Percentiles rank a stretch among this genome's conserved stretches.
Conservation (phyloP, 2,329 filamentous ascomycete genomes). For the Teratosphaeria pseudoeucalypti region DNA sequence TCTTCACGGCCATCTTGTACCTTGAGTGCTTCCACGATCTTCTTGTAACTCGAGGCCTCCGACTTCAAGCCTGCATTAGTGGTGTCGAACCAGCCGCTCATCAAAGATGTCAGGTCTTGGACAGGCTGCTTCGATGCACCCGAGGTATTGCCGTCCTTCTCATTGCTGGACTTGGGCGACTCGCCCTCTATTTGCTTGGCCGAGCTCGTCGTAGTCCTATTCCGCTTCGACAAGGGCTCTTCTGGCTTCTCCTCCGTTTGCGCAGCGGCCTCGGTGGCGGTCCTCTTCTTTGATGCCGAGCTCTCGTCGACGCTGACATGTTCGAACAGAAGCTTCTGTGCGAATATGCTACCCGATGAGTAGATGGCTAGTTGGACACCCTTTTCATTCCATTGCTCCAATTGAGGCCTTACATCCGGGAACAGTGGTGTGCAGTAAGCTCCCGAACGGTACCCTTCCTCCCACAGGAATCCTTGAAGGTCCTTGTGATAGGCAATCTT, state of each 20-base stretch:
- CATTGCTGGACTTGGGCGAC: not conserved
- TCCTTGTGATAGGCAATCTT: slow-evolving; percentile 70
- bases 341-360: slow-evolving; percentile 68
- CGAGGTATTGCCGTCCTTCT: not conserved
- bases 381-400: slow-evolving; percentile 44
- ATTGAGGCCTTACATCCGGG: slow-evolving; percentile 53
- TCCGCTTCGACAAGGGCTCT: slow-evolving; percentile 7
- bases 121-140: slow-evolving; percentile 28
- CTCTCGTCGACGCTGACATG: slow-evolving; percentile 34
- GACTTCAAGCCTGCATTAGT: slow-evolving; percentile 69
- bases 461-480: slow-evolving; percentile 71
- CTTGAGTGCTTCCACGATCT: slow-evolving; percentile 44
- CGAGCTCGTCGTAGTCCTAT: slow-evolving; percentile 1
- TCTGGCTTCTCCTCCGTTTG: slow-evolving; percentile 4
- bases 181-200: not conserved
- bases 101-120: slow-evolving; percentile 47
- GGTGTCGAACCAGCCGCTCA: slow-evolving; percentile 67
- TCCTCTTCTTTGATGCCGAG: slow-evolving; percentile 5
- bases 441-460: slow-evolving; percentile 60
- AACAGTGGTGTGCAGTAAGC: slow-evolving; percentile 64
- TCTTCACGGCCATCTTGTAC: not conserved
- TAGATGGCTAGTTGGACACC: slow-evolving; percentile 60
- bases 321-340: slow-evolving; percentile 69
- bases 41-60: slow-evolving; percentile 55
- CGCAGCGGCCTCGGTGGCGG: not conserved